Evolutionary conservation across 495 filamentous ascomycete genomes (phyloP).

Genomic region (Neurospora sp.): DNA sequence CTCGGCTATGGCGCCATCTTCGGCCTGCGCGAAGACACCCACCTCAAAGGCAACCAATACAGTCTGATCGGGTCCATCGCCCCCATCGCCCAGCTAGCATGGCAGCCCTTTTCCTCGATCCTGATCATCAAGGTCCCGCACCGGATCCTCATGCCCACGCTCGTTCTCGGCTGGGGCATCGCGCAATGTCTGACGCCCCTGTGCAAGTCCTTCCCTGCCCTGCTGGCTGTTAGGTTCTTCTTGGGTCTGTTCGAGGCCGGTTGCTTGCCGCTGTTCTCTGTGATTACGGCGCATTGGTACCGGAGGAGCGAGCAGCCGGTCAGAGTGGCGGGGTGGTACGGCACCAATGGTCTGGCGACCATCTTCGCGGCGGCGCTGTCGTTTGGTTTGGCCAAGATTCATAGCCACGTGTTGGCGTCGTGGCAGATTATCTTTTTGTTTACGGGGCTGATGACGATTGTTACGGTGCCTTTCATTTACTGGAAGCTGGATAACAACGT

Average conservation of each 20-base stretch:
- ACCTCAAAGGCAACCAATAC: slow-evolving; percentile 49
- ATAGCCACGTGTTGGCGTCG: slow-evolving; percentile 37
- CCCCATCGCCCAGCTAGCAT: slow-evolving; percentile 53
- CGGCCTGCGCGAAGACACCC: slow-evolving; percentile 45
- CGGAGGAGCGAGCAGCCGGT: slow-evolving; percentile 51
- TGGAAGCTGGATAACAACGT: slow-evolving; percentile 44
- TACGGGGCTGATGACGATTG: slow-evolving; percentile 47
- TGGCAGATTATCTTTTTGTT: slow-evolving; percentile 62
- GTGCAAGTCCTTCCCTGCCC: slow-evolving; percentile 36
- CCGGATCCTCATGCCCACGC: slow-evolving; percentile 50
- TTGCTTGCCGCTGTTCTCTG: slow-evolving; percentile 50
- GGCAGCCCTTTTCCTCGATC: slow-evolving; percentile 56
- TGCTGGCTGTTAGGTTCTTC: slow-evolving; percentile 49
- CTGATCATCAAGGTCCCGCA: slow-evolving; percentile 58
- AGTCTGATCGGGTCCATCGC: slow-evolving; percentile 52
- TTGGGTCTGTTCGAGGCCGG: slow-evolving; percentile 55
- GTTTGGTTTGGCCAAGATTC: slow-evolving; percentile 49
- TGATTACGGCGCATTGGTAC: slow-evolving; percentile 54
- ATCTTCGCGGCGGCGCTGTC: slow-evolving; percentile 53
- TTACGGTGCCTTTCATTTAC: slow-evolving; percentile 40
- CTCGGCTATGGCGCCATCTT: slow-evolving; percentile 56
- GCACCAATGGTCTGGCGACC: slow-evolving; percentile 51
- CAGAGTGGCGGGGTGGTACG: slow-evolving; percentile 57
- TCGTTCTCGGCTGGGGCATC: slow-evolving; percentile 54
- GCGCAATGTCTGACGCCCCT: slow-evolving; percentile 48